Conservation (phyloP, 2,329 filamentous ascomycete species). For the Nothomitra cinnamomea region DNA sequence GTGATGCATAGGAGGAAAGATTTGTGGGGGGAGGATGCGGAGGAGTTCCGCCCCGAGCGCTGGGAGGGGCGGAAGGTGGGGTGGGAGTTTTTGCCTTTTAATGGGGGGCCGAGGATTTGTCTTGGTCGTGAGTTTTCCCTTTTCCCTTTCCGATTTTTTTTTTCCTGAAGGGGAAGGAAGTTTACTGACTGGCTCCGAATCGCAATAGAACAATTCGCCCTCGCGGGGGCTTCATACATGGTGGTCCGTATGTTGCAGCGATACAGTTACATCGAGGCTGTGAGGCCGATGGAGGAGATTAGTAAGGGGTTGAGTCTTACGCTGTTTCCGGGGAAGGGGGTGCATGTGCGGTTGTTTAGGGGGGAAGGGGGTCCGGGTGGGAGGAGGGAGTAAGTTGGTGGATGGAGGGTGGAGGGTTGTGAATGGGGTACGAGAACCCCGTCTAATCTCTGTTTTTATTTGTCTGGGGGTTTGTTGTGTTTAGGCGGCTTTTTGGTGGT, state of each 20-base stretch:
- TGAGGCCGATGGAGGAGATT: not conserved
- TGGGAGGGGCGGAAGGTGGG: slow-evolving; percentile 14
- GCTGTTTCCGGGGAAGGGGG: not conserved
- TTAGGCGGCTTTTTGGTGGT: no score
- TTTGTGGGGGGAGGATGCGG: slow-evolving; percentile 21
- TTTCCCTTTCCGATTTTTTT: not conserved
- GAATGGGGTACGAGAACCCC: no score
- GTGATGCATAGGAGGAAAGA: slow-evolving; percentile 20
- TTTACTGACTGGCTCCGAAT: no score
- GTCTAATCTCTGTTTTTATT: no score
- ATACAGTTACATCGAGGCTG: slow-evolving; percentile 11
- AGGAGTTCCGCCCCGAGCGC: slow-evolving; percentile 21
- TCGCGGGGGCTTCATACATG: slow-evolving; percentile 14
- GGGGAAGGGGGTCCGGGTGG: no score
- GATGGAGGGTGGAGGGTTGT: no score
- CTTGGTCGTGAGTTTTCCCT: slow-evolving; percentile 20
- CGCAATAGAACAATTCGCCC: slow-evolving; percentile 14
- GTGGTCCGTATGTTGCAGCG: slow-evolving; percentile 14
- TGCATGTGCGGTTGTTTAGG: slow-evolving; percentile 1
- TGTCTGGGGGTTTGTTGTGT: no score
- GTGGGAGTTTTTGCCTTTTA: slow-evolving; percentile 25
- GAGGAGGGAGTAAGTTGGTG: no score
- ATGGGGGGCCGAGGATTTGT: slow-evolving; percentile 23
- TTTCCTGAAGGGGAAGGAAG: not conserved
- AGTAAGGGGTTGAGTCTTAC: not conserved